These are phyloP conservation scores for Citrus reticulata DNA, from an alignment of 345 rosid genomes.

Conservation along the genomic window DNA sequence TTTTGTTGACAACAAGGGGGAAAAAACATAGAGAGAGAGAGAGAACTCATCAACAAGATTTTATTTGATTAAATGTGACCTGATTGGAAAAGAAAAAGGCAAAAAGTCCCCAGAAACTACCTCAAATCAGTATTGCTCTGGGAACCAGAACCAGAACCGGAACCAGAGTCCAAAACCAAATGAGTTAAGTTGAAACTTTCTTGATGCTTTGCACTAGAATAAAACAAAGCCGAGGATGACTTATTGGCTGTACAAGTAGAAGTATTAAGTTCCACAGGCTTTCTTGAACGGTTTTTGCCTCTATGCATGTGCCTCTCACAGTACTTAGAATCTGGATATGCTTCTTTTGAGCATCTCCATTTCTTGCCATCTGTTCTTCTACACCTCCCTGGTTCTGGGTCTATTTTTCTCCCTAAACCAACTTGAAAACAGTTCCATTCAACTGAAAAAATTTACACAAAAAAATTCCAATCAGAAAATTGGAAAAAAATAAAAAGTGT, in stretches of 20 bases:
- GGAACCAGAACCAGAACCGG: constrained; percentile 28
- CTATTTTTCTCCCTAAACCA: constrained; percentile 74
- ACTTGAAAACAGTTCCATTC: constrained; percentile 80
- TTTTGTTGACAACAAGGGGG: constrained; percentile 16
- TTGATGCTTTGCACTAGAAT: constrained; percentile 8
- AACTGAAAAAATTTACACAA: constrained; percentile 27
- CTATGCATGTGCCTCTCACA: constrained; percentile 97
- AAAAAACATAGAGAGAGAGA: background rate
- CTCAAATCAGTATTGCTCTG: constrained; percentile 45
- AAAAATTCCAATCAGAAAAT: background rate
- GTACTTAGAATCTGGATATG: constrained; percentile 86
- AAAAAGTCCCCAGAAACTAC: constrained; percentile 16
- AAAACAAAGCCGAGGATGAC: constrained; percentile 5
- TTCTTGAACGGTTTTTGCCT: constrained; percentile 97
- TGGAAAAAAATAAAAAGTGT: background rate
- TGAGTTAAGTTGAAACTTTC: constrained; percentile 25
- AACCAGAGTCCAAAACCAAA: constrained; percentile 43
- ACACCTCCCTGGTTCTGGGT: constrained; percentile 92
- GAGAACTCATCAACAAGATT: background rate
- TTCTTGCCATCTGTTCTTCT: constrained; percentile 96
- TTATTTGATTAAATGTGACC: background rate
- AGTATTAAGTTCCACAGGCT: constrained; percentile 66
- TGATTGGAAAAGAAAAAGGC: background rate
- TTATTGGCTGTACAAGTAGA: constrained; percentile 19
- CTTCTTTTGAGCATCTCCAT: constrained; percentile 95